A percentile compares a stretch with the other conserved stretches of the same genome.
phyloP scores from a whole-genome alignment of 441 rosid genomes.

The Jatropha multifida region DNA sequence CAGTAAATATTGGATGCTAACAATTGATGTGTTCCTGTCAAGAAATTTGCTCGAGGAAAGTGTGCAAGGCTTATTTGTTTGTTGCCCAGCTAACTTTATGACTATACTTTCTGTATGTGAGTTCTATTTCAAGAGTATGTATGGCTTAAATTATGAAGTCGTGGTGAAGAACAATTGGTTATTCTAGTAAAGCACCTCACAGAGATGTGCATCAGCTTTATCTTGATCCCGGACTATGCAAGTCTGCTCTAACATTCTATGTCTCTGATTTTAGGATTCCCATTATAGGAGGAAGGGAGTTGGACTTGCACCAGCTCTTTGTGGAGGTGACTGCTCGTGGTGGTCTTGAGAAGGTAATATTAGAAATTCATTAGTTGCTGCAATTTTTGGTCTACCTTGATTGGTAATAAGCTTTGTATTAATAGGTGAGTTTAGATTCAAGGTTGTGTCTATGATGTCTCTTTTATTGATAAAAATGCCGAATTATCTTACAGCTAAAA shows the following conservation, averaged over 20 bases:
- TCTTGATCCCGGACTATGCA: neutral
- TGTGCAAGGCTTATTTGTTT: neutral
- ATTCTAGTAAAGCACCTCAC: neutral
- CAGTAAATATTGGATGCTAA: neutral
- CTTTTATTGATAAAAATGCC: neutral
- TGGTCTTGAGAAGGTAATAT: slow-evolving; percentile 80
- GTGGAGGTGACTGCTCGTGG: slow-evolving; percentile 95
- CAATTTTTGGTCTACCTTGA: neutral
- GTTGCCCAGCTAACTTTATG: neutral
- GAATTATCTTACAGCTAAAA: neutral
- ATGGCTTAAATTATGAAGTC: neutral
- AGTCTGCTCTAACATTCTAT: neutral
- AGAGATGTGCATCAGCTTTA: neutral
- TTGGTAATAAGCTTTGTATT: neutral
- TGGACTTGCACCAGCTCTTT: slow-evolving; percentile 88
- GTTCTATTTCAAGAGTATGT: neutral
- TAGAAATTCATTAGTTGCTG: neutral
- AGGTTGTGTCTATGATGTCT: neutral
- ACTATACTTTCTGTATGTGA: neutral
- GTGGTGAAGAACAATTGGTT: neutral
- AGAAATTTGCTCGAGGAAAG: neutral
- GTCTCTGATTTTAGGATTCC: slow-evolving; percentile 64
- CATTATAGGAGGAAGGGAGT: slow-evolving; percentile 82
- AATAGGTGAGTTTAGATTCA: neutral
- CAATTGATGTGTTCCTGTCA: neutral